A percentile compares a stretch with the other conserved stretches of the same genome.
phyloP scores from a whole-genome alignment of 176 grass and related monocot species.

The Hordeum marinum region DNA sequence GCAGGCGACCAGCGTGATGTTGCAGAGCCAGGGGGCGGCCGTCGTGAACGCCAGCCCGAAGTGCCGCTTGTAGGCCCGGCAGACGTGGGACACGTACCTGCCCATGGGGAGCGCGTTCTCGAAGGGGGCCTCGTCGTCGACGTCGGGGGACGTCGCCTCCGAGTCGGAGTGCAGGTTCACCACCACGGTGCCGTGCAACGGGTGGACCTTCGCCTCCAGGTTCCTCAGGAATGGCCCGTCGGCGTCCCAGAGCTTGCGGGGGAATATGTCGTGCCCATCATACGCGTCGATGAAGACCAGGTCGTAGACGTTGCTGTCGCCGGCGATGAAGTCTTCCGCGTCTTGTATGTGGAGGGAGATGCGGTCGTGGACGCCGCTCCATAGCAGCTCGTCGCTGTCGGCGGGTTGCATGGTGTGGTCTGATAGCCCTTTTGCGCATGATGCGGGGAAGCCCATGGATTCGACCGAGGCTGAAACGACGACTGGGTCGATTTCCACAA shows the following conservation, averaged over 20 bases:
- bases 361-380: slow-evolving; percentile 53
- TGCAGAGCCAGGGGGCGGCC: slow-evolving; percentile 69
- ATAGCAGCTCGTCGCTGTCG: slow-evolving; percentile 40
- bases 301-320: slow-evolving; percentile 46
- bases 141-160: slow-evolving; percentile 10
- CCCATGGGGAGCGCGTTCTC: slow-evolving; percentile 50
- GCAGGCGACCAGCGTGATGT: slow-evolving; percentile 78
- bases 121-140: neutral
- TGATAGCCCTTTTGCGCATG: slow-evolving; percentile 28
- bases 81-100: slow-evolving; percentile 49
- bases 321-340: slow-evolving; percentile 55
- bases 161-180: slow-evolving; percentile 83
- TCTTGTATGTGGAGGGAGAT: slow-evolving; percentile 57
- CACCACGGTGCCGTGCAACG: slow-evolving; percentile 68
- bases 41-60: slow-evolving; percentile 61
- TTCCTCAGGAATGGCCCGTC: slow-evolving; percentile 59
- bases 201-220: slow-evolving; percentile 62
- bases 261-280: slow-evolving; percentile 78
- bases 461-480: slow-evolving; percentile 65
- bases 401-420: slow-evolving; percentile 9
- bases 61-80: slow-evolving; percentile 67
- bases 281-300: slow-evolving; percentile 89
- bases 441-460: slow-evolving; percentile 80
- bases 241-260: slow-evolving; percentile 72
- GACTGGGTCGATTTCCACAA: slow-evolving; percentile 91